Base-by-base conservation (phyloP, 495 filamentous ascomycete genomes). In the Penicillium lividum region DNA sequence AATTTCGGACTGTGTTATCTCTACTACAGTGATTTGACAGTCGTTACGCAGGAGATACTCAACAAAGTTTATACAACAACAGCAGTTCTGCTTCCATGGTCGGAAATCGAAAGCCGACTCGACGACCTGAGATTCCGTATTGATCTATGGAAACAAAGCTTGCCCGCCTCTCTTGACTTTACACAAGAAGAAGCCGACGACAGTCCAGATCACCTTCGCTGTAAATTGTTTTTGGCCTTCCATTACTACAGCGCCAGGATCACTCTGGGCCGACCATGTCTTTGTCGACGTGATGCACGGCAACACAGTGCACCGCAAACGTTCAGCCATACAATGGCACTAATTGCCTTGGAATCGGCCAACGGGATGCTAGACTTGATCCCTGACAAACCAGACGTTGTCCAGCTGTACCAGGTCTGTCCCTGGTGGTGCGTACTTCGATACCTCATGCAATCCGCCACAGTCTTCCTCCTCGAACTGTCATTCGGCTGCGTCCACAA, bases 391-490 rank as follows among this genome's bases (percentile, higher is more conserved):
- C 76, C 77, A 0, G 67, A 80, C 34, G 62, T 73, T 3, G 54
- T 71, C 25, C 74, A 72, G 33, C 69, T 88, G 4, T 86, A 86
- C 58, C 62, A 74, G 22, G 68, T 81, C 13, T 73, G 77, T 7
- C 84, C 85, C 16, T 89, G 86, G 86, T 89, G 85, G 84, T 79
- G 77, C 47, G 71, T 85, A 5, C 68, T 89, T 7, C 86, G 88
- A 58, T 82, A 84, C 55, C 66, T 89, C 25, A 86, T 86, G 76
- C 84, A 88, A 66, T 77, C 84, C 3, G 73, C 80, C 2, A 81
- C 79, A 0, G 77, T 88, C 9, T 70, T 89, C 6, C 78, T 89
- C 57, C 74, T 88, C 16, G 86, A 89, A 60, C 68, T 86, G 33
- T 82, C 84, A 2, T 84, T 86, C 58, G 73, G 76, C 45, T 71